Evolutionary conservation across 345 rosid species (phyloP).

Genomic region (Rubroshorea leprosula): DNA sequence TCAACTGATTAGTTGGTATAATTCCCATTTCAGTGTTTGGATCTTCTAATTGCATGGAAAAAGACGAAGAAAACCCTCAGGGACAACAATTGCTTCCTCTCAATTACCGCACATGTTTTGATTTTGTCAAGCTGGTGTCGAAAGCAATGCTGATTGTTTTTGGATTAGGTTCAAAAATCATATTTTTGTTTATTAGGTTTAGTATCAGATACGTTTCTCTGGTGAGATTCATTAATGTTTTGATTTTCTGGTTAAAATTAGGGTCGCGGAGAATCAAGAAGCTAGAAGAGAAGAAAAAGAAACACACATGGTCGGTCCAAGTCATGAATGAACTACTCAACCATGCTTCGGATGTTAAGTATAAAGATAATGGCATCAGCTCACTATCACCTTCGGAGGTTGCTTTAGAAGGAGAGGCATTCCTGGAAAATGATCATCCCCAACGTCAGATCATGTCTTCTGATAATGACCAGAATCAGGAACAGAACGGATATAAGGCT

Average conservation of each 20-base stretch:
- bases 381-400: slow-evolving; percentile 2
- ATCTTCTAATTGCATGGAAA: neutral
- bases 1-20: neutral
- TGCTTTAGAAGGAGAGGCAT: neutral
- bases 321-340: slow-evolving; percentile 35
- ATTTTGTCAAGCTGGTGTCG: slow-evolving; percentile 33
- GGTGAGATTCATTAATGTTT: neutral
- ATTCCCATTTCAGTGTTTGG: neutral
- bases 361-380: slow-evolving; percentile 16
- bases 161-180: slow-evolving; percentile 33
- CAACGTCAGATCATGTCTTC: too few relatives aligned
- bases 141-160: slow-evolving; percentile 34
- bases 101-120: slow-evolving; percentile 27
- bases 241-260: slow-evolving; percentile 9
- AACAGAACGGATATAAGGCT: too few relatives aligned
- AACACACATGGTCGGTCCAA: slow-evolving; percentile 40
- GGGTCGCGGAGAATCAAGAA: slow-evolving; percentile 32
- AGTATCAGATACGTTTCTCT: too few relatives aligned
- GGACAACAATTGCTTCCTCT: slow-evolving; percentile 26
- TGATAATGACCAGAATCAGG: neutral
- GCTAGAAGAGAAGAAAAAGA: slow-evolving; percentile 29
- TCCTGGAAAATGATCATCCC: too few relatives aligned
- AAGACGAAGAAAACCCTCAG: slow-evolving; percentile 1
- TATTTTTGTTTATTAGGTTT: neutral
- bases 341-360: slow-evolving; percentile 16